Evolutionary conservation across 2,329 filamentous ascomycete species (phyloP), one percentile per base, ranked within the genome.

Genomic region (Penicillium sp.): DNA sequence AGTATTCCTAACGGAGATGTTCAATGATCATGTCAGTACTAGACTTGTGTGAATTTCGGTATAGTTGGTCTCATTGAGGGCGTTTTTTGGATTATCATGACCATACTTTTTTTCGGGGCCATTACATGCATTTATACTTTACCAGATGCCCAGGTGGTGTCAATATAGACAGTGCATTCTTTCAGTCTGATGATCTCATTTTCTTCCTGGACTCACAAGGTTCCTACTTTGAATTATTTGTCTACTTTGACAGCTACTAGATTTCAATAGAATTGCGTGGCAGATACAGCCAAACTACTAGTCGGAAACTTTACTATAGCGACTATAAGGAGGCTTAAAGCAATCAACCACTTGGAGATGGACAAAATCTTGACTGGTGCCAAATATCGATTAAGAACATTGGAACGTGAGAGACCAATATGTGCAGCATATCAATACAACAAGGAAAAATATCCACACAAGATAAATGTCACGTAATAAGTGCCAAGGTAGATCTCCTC

Each of bases 1-100:
- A 64, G 64, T 50, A 61, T 73, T 57, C 63, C 68, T 19, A 48
- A 50, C 13, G 59, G 65, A 26, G 62, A 65, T 37, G 19, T 37
- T 7, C 48, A 26, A 22, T 58, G 49, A 54, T 47, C 3, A 9
- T 45, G 5, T 9, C 14, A 21, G 14, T 13, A 19, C 21, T 35
- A 51, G 21, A 29, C 11, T 53, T 21, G 27, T 50, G 19, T 49
- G 13, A 3, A 11, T 39, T 42, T 50, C 11, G n/a, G 39, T 21
- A 21, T 19, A 3, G 3, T 42, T 22, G 39, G 19, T 39, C 26
- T 50, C 22, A 50, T 27, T 39, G 24, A 11, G 19, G 22, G 48
- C 35, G 33, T 50, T 50, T 35, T 3, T 29, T 22, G 11, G 11
- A 21, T 22, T 6, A 42, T 42, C 19, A 42, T 42, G 19, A 42